phyloP scores from a whole-genome alignment of 1,139 yeast species.

The Kodamaea suecica region DNA sequence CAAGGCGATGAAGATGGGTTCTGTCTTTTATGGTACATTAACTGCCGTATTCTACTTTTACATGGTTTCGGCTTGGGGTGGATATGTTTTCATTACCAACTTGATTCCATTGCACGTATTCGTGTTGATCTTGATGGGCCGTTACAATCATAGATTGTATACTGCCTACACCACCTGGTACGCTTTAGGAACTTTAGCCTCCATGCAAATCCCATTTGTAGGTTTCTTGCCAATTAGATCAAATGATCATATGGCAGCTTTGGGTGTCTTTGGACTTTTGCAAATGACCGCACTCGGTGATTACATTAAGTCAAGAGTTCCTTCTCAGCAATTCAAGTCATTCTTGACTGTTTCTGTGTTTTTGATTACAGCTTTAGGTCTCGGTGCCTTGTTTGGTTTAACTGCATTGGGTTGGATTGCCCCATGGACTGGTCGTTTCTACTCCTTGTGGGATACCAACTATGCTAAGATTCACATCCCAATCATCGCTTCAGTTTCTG shows the following conservation, averaged over 20 bases:
- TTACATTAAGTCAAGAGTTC: slow-evolving; percentile 70
- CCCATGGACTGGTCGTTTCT: slow-evolving; percentile 99
- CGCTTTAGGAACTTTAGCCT: slow-evolving; percentile 90
- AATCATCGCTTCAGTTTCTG: slow-evolving; percentile 96
- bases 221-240: slow-evolving; percentile 96
- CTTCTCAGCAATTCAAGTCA: slow-evolving; percentile 71
- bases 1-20: slow-evolving; percentile 86
- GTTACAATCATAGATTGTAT: slow-evolving; percentile 79
- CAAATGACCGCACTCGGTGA: slow-evolving; percentile 89
- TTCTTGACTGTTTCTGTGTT: slow-evolving; percentile 62
- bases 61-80: slow-evolving; percentile 99
- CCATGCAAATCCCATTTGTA: slow-evolving; percentile 99
- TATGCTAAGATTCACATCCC: slow-evolving; percentile 98
- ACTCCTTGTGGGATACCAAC: slow-evolving; percentile 96
- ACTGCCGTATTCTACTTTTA: slow-evolving; percentile 91
- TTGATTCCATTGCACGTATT: slow-evolving; percentile 95
- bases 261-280: slow-evolving; percentile 93
- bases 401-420: slow-evolving; percentile 94
- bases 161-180: slow-evolving; percentile 97
- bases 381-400: slow-evolving; percentile 69
- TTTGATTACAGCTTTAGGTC: slow-evolving; percentile 57
- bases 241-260: slow-evolving; percentile 97
- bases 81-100: slow-evolving; percentile 97
- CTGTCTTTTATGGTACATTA: slow-evolving; percentile 77
- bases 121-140: slow-evolving; percentile 88